Conservation (phyloP, 352 stramenopile species). For the Poterioochromonas sp. region DNA sequence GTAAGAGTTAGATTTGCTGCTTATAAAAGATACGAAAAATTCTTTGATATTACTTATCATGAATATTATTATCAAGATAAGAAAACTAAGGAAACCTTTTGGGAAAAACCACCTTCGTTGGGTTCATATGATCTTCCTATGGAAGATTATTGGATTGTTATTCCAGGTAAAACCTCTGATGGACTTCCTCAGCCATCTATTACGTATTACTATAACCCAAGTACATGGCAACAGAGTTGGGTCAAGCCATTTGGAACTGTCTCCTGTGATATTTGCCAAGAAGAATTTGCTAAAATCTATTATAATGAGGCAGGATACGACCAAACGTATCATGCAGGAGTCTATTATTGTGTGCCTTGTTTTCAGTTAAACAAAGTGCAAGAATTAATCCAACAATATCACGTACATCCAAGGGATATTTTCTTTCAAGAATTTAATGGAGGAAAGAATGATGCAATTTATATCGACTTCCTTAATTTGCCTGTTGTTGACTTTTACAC, state of each 20-base stretch:
- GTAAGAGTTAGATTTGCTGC: not conserved
- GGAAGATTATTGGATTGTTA: slow-evolving; percentile 3
- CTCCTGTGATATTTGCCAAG: slow-evolving; percentile 12
- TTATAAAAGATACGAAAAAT: slow-evolving; percentile 26
- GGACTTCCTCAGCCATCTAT: not conserved
- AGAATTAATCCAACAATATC: not conserved
- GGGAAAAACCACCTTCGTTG: slow-evolving; percentile 8
- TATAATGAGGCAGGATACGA: too few relatives aligned
- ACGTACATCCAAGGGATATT: not conserved
- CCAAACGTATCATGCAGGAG: too few relatives aligned
- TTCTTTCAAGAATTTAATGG: slow-evolving; percentile 4
- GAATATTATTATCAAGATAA: slow-evolving; percentile 30
- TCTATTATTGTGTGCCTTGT: not conserved
- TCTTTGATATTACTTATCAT: slow-evolving; percentile 10
- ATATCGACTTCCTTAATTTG: not conserved
- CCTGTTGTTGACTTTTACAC: not conserved
- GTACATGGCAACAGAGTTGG: slow-evolving; percentile 21
- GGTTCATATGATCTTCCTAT: slow-evolving; percentile 25
- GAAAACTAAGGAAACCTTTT: not conserved
- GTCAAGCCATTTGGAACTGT: not conserved
- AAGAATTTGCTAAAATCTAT: not conserved
- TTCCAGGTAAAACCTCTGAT: not conserved
- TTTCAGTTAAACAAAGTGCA: not conserved
- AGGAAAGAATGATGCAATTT: not conserved
- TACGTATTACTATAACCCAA: slow-evolving; percentile 32